Evolutionary conservation across 2,329 filamentous ascomycete species (phyloP), one percentile per base, ranked within the genome.

Genomic region (Pezicula radicicola): DNA sequence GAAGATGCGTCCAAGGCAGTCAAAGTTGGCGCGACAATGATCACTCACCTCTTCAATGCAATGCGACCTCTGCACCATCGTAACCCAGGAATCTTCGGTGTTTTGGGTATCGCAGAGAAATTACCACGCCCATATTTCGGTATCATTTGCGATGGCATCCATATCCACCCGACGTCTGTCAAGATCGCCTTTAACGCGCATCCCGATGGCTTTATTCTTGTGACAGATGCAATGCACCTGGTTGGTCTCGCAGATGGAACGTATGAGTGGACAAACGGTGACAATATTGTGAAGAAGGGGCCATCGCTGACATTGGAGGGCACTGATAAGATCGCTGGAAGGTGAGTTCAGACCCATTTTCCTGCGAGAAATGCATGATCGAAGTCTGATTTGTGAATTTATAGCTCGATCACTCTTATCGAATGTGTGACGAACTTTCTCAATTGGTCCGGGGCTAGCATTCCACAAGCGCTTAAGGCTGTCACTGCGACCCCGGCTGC

Each of bases 21-120:
- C 3, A 75, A 74, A n/a, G 78, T 84, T 6, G 91, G 91, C 48
- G 89, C 89, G 2, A 88, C 81, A 46, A 96, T 95, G 89, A 88
- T 96, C 59, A 96, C 91, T 0, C 91, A 96, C 65, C 78, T 96
- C 1, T 96, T 96, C 81, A 96, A 96, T 68, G 91, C 91, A 25
- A 96, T 96, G 91, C 81, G 85, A 1, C 91, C 91, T 13, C 82
- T 96, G 47, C 89, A 94, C 68, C 91, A 97, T 75, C 87, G 92
- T 52, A 91, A 96, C 69, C 91, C 92, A 0, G 91, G 91, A 36
- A 84, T 96, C 61, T 96, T 96, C 66, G 92, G 92, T 27, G 83
- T 95, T 0, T 74, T 97, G 13, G 91, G 91, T 54, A 80, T 81
- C 55, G 79, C 79, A 8, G 80, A 86, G 61, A 57, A 48, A 2